Conservation (phyloP, 148 eudicot species). For the Nepenthes gracilis region DNA sequence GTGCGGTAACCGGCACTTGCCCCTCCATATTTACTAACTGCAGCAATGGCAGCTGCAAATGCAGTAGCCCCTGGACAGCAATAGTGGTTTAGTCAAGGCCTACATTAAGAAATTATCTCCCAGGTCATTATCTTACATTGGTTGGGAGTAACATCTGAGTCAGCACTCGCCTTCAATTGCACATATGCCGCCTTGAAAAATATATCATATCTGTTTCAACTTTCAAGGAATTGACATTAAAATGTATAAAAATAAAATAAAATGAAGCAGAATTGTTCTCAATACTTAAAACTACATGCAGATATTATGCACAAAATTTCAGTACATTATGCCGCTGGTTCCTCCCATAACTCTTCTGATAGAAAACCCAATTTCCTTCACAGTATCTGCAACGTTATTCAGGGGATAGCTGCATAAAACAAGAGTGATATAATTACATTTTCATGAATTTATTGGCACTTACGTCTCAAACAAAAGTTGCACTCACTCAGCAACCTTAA, state of each 20-base stretch:
- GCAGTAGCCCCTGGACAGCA: slow-evolving; percentile 66
- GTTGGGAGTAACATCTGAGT: slow-evolving; percentile 29
- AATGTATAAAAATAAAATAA: background rate
- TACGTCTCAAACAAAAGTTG: background rate
- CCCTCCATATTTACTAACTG: slow-evolving; percentile 90
- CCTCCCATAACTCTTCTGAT: slow-evolving; percentile 96
- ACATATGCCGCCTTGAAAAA: slow-evolving; percentile 83
- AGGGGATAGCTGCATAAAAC: slow-evolving; percentile 63
- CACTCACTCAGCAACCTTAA: background rate
- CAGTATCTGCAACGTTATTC: slow-evolving; percentile 85
- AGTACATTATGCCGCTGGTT: slow-evolving; percentile 90
- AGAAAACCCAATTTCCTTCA: slow-evolving; percentile 70
- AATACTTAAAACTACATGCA: background rate
- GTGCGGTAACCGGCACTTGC: slow-evolving; percentile 91
- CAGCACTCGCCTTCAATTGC: slow-evolving; percentile 39
- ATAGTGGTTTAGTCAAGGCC: slow-evolving; percentile 1
- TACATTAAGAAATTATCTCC: background rate
- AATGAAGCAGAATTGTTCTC: background rate
- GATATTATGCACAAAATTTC: background rate
- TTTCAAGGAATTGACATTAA: slow-evolving; percentile 7
- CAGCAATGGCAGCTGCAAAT: slow-evolving; percentile 75
- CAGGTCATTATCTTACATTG: slow-evolving; percentile 36
- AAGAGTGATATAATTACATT: background rate
- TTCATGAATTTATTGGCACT: background rate
- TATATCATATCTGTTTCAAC: slow-evolving; percentile 66